Base-by-base conservation (phyloP, 2,329 filamentous ascomycete genomes). In the Pseudogymnoascus sp. region DNA sequence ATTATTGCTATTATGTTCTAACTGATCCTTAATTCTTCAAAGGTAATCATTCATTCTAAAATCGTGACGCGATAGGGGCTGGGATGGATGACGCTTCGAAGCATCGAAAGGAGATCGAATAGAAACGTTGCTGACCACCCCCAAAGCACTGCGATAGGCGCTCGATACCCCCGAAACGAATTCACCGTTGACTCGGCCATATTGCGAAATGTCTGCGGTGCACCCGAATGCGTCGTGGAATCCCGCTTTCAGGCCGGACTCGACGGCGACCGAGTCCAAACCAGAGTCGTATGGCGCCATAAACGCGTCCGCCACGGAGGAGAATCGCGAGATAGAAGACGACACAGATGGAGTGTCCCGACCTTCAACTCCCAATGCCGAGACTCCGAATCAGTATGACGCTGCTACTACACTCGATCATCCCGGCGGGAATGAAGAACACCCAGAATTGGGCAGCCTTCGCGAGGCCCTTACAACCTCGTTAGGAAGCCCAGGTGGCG, bases 231-330 rank as follows among this genome's bases (percentile, higher is more conserved):
- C 77, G 66, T 76, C 79, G 64, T 82, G 80, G 80, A 76, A 83
- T 74, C 80, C 80, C 63, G 80, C 81, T 59, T 74, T 79, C 70
- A 80, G 79, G 79, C 80, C 81, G 65, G 76, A 82, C 69, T 71
- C 74, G 63, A 63, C 65, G 42, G 68, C 70, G 59, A 67, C 70
- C 33, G 40, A 65, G 65, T 64, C 67, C 50, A 62, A 64, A 40
- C 31, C 64, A 44, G 63, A 68, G 29, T 19, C 65, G 10, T 44
- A 24, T 16, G 59, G 64, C 31, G 21, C 64, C 40, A 19, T 53
- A 24, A 24, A 50, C 3, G 47, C 63, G 56, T 60, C 35, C 61
- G 19, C 29, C 29, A 21, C 50, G 21, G 31, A 26, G 6, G 16
- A 7, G 16, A 29, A 24, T 24, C n/a, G 38, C 26, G 33, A 44